Evolutionary conservation across 345 rosid species (phyloP), one percentile per base, ranked within the genome.

Genomic region (Gossypioides kirkii): DNA sequence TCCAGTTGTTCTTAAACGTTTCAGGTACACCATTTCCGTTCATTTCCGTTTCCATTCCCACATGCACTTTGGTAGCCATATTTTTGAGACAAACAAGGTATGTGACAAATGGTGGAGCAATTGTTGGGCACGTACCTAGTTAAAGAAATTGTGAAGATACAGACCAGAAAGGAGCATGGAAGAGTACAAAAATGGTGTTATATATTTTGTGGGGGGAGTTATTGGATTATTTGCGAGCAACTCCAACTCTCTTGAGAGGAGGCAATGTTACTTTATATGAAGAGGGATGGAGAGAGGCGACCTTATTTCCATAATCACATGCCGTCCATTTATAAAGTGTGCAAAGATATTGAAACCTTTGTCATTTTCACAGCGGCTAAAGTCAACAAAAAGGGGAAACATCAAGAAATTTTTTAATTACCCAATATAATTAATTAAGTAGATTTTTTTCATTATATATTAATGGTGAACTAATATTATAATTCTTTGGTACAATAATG

Each of bases 21-120:
- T 58, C 23, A 9, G 58, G 49, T 71, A 11, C 69, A 6, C 1
- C 62, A 36, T 28, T 73, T 17, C 64, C 49, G 17, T 25, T 62
- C 70, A 28, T 69, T 16, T 41, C 84, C 72, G 70, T 76, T 16
- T 73, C 80, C 67, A 77, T 75, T 36, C 86, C 83, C 36, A 75
- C 84, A 72, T 79, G 87, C 46, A 80, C 84, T 70, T 73, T 86
- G 20, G 72, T 74, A 74, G 78, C 47, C 84, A 83, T 76, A 13
- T 72, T 49, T 25, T 17, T n/a, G 22, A 6, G 6, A 28, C 10
- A 23, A 58, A 58, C 36, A 17, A 43, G 36, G 25, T 58, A 61
- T 14, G 63, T 5, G 4, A 45, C 10, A 26, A 58, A 56, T 56
- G 61, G 61, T 11, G 16, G 16, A 47, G 52, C 6, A 47, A 47